Evolutionary conservation across 345 rosid species (phyloP).

Genomic region (Eucalyptus viminalis): DNA sequence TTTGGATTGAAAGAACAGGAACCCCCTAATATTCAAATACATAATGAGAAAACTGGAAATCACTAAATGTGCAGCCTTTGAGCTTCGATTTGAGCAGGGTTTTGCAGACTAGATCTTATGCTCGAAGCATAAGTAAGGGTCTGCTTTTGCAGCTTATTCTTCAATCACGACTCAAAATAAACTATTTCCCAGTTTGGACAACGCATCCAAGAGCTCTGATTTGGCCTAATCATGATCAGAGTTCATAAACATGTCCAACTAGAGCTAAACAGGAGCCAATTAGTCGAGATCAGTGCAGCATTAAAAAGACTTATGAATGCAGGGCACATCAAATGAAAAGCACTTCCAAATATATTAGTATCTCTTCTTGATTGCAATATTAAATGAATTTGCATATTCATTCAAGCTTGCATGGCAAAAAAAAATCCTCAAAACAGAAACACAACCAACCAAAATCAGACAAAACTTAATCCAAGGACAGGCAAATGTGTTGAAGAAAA

Average conservation of each 20-base stretch:
- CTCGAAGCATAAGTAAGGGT: not conserved
- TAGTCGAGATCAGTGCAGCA: not conserved
- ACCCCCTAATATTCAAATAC: not conserved
- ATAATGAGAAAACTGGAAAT: not conserved
- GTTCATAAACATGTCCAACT: not conserved
- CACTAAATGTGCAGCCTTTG: not conserved
- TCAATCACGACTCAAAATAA: not conserved
- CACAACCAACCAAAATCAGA: not conserved
- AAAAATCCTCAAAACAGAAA: not conserved
- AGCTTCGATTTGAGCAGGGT: not conserved
- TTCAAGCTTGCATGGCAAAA: not conserved
- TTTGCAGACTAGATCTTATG: not conserved
- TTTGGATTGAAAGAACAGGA: not conserved
- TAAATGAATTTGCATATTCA: not conserved
- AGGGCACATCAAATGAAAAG: not conserved
- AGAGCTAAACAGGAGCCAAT: not conserved
- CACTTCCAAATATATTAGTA: not conserved
- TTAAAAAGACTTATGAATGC: not conserved
- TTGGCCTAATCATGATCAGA: not conserved
- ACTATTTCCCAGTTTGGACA: not conserved
- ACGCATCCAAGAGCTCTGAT: not conserved
- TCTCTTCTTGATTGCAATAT: not conserved
- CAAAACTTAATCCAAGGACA: not conserved
- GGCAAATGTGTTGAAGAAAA: slow-evolving; percentile 6
- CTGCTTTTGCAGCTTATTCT: not conserved